Evolutionary conservation across 768 basidiomycete species (phyloP).

Genomic region (Hydnum rufescens): DNA sequence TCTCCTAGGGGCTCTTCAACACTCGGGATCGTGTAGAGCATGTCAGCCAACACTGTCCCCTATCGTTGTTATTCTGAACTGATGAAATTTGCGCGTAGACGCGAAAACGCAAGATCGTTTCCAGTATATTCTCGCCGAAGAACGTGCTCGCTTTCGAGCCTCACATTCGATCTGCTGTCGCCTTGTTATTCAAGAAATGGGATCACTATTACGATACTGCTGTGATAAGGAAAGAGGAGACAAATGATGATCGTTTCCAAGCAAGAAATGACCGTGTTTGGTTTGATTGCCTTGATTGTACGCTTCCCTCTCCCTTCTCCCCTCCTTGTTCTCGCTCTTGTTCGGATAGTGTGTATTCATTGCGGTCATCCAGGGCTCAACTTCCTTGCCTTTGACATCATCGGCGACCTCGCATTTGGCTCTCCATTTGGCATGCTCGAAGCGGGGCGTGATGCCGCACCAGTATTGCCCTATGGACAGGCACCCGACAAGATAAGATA

Average conservation of each 20-base stretch:
- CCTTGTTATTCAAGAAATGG: constrained; percentile 48
- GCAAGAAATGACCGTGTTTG: not conserved
- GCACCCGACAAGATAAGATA: constrained; percentile 13
- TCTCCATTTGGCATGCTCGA: constrained; percentile 77
- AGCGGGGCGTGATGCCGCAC: constrained; percentile 49
- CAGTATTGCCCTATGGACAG: constrained; percentile 32
- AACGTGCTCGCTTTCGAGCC: constrained; percentile 75
- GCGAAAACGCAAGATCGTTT: constrained; percentile 80
- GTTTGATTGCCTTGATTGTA: not conserved
- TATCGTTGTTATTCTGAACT: not conserved
- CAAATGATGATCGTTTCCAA: not conserved
- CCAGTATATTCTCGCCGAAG: constrained; percentile 70
- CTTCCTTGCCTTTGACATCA: constrained; percentile 54
- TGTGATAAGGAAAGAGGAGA: constrained; percentile 17
- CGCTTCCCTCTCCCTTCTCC: not conserved
- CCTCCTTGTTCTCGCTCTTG: no score
- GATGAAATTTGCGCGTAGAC: constrained; percentile 15
- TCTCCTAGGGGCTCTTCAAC: constrained; percentile 40
- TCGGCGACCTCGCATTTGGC: constrained; percentile 72
- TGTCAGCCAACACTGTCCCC: not conserved
- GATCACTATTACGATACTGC: constrained; percentile 42
- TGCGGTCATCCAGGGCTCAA: constrained; percentile 19
- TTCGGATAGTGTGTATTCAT: constrained; percentile 15
- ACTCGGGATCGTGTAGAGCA: constrained; percentile 62
- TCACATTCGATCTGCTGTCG: constrained; percentile 42